Evolutionary conservation across 176 grass and related monocot species (phyloP).

Genomic region (Ensete ventricosum): DNA sequence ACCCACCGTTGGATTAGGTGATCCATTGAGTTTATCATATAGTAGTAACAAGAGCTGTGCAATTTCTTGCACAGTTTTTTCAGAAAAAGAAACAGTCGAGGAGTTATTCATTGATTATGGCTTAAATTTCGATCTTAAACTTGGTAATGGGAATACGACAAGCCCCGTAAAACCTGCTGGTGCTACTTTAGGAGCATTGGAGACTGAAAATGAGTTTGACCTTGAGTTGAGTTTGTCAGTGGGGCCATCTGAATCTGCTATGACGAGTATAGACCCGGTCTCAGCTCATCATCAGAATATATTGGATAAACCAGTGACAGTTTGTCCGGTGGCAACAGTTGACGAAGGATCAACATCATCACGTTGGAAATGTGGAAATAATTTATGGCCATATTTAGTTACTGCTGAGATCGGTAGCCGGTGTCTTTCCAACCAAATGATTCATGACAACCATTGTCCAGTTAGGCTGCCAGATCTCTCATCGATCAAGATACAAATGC

Average conservation of each 20-base stretch:
- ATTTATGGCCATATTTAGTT: background rate
- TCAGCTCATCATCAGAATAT: constrained; percentile 19
- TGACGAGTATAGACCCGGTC: constrained; percentile 34
- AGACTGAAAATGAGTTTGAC: constrained; percentile 33
- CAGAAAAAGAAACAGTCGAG: constrained; percentile 45
- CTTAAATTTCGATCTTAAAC: constrained; percentile 51
- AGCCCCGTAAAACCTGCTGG: constrained; percentile 27
- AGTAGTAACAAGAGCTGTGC: constrained; percentile 52
- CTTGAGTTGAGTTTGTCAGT: constrained; percentile 58
- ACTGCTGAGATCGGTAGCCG: background rate
- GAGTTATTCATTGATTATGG: constrained; percentile 55
- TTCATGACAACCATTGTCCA: background rate
- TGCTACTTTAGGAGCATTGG: constrained; percentile 34
- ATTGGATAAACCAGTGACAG: constrained; percentile 22
- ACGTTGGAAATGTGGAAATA: constrained; percentile 6
- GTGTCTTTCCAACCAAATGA: background rate
- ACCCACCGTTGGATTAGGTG: constrained; percentile 34
- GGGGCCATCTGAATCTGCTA: constrained; percentile 50
- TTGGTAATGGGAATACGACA: constrained; percentile 43
- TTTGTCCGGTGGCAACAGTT: background rate
- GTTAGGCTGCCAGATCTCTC: background rate
- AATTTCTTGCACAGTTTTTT: constrained; percentile 48
- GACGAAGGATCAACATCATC: constrained; percentile 20
- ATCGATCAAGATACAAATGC: background rate
- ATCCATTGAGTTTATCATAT: constrained; percentile 57